Base-by-base conservation (phyloP, 768 basidiomycete genomes). In the Xerocomellus chrysenteron region DNA sequence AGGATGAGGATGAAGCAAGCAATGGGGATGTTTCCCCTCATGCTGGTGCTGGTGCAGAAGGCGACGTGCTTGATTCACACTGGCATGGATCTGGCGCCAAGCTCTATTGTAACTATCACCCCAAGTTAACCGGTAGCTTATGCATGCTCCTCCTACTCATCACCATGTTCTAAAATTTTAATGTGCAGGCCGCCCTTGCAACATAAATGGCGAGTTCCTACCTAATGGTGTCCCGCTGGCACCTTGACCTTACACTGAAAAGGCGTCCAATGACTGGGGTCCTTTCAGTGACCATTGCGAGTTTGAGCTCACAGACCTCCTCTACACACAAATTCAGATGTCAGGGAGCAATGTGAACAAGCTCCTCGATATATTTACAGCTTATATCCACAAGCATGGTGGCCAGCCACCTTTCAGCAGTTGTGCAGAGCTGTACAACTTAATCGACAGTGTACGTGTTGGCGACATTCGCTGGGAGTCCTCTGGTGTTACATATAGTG, bases 31-130 rank as follows among this genome's bases (percentile, higher is more conserved):
- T 28, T 7, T 28, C 3, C 7, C 28, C 28, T 28, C 7, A 28
- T 28, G 28, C 28, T 33, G 33, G 11, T 21, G 21, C 21, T 21
- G 21, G 21, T 11, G 3, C 11, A 4, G 33, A 33, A 33, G 33
- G 33, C 33, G 28, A 28, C 7, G 3, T 28, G 28, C 3, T 33
- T 10, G 33, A 49, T 24, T 24, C 50, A 1, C 3, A 11, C 10
- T 52, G 33, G 21, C 43, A 44, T 28, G 24, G 43, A 8, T 14
- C 19, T 4, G 43, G 33, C 2, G 2, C 6, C 14, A 35, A 43
- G 19, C 26, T 54, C 9, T 56, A 52, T 30, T 21, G 16, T n/a
- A 59, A 59, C 17, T 59, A 48, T 26, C 58, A 59, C 32, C 16
- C 50, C 5, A 17, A n/a, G 13, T 43, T 52, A 4, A 45, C 36